phyloP scores from a whole-genome alignment of 768 basidiomycete genomes.

The Leccinum fibrillosum region DNA sequence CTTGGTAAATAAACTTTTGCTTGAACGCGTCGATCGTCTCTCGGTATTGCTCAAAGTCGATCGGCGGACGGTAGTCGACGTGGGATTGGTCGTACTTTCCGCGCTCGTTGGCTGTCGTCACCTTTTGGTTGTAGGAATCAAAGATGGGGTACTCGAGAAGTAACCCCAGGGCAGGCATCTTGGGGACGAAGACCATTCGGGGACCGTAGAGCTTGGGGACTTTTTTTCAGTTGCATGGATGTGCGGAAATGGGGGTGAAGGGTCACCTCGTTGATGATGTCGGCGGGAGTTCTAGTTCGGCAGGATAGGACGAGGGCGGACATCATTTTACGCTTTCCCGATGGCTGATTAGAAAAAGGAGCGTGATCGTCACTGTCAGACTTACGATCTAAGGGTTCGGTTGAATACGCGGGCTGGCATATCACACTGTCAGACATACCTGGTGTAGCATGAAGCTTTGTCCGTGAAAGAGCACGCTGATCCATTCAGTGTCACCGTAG shows the following conservation, averaged over 20 bases:
- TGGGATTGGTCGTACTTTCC: conserved; percentile 48
- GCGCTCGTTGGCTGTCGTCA: conserved; percentile 39
- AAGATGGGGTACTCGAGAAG: conserved; percentile 87
- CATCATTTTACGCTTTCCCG: conserved; percentile 92
- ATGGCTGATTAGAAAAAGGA: conserved; percentile 7
- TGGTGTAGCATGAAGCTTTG: conserved; percentile 99
- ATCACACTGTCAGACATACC: conserved; percentile 43
- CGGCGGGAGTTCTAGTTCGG: conserved; percentile 70
- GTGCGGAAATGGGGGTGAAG: neutral
- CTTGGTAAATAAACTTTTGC: conserved; percentile 77
- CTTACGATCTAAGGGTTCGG: conserved; percentile 29
- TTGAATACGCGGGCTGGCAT: conserved; percentile 7
- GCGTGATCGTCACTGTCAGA: conserved; percentile 1
- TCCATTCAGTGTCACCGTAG: conserved; percentile 91
- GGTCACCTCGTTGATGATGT: conserved; percentile 69
- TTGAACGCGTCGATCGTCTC: conserved; percentile 80
- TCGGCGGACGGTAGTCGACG: conserved; percentile 62
- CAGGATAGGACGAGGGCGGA: conserved; percentile 74
- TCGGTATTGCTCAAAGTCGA: conserved; percentile 68
- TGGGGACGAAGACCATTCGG: conserved; percentile 78
- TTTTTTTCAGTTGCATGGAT: neutral
- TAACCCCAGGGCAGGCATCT: conserved; percentile 93
- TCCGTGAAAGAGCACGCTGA: conserved; percentile 89
- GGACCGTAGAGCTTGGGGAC: conserved; percentile 69
- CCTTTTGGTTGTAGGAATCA: conserved; percentile 67